Evolutionary conservation across 768 basidiomycete species (phyloP).

Genomic region (Infundibulicybe gibba): DNA sequence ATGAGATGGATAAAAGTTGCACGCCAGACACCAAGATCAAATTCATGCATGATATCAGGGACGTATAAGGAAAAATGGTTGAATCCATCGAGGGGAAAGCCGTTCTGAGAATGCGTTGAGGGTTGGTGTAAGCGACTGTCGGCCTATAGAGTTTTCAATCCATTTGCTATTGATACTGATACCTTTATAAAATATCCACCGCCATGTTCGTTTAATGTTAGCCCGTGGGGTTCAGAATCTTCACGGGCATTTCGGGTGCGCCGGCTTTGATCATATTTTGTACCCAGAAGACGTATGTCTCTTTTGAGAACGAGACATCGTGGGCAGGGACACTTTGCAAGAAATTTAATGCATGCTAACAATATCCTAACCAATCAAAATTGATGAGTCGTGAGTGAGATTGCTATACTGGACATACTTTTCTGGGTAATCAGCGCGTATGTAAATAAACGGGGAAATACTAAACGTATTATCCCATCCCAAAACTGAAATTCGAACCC

Average conservation of each 20-base stretch:
- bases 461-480: not conserved
- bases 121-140: slow-evolving; percentile 17
- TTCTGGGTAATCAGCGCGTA: not conserved
- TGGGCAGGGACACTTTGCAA: slow-evolving; percentile 1
- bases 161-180: slow-evolving; percentile 11
- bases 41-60: slow-evolving; percentile 31
- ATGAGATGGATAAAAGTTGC: slow-evolving; percentile 24
- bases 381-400: not conserved
- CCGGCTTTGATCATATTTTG: not conserved
- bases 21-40: slow-evolving; percentile 32
- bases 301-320: slow-evolving; percentile 1
- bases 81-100: slow-evolving; percentile 12
- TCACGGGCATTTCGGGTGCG: slow-evolving; percentile 2
- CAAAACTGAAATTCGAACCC: not conserved
- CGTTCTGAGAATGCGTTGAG: slow-evolving; percentile 25
- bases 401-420: not conserved
- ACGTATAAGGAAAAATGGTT: slow-evolving; percentile 20
- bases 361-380: slow-evolving; percentile 2
- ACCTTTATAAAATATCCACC: slow-evolving; percentile 16
- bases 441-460: not conserved
- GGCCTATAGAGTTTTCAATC: slow-evolving; percentile 13
- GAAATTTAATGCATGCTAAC: slow-evolving; percentile 4
- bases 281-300: slow-evolving; percentile 1
- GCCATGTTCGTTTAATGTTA: slow-evolving; percentile 12
- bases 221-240: slow-evolving; percentile 1